phyloP scores from a whole-genome alignment of 306 rosid genomes.

The Dryas drummondii region DNA sequence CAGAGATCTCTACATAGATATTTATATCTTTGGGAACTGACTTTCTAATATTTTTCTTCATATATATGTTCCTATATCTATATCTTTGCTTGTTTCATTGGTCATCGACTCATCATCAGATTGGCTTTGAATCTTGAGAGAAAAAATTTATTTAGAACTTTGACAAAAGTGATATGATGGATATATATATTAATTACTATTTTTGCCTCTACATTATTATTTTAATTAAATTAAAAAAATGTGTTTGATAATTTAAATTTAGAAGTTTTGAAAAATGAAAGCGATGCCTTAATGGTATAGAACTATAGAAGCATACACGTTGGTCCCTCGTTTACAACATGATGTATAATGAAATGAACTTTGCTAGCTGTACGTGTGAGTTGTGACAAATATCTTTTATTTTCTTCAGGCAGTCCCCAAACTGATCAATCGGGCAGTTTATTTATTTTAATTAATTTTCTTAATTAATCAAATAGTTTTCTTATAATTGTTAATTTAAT shows the following conservation, averaged over 20 bases:
- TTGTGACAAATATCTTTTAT: background rate
- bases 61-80: background rate
- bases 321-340: slow-evolving; percentile 10
- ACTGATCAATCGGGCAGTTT: background rate
- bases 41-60: background rate
- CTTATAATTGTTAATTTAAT: background rate
- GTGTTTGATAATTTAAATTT: slow-evolving; percentile 1
- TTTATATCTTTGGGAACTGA: background rate
- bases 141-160: slow-evolving; percentile 18
- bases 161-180: background rate
- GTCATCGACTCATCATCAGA: background rate
- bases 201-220: slow-evolving; percentile 18
- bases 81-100: background rate
- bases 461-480: background rate
- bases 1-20: background rate
- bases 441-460: background rate
- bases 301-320: slow-evolving; percentile 9
- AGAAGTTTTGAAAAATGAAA: slow-evolving; percentile 14
- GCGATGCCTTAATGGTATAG: slow-evolving; percentile 6
- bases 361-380: background rate
- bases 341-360: background rate
- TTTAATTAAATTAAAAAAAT: background rate
- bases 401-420: background rate
- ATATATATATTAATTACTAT: slow-evolving; percentile 6
- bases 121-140: slow-evolving; percentile 26